Evolutionary conservation across 2,329 filamentous ascomycete genomes (phyloP).

Genomic region (Cytospora leucostoma): DNA sequence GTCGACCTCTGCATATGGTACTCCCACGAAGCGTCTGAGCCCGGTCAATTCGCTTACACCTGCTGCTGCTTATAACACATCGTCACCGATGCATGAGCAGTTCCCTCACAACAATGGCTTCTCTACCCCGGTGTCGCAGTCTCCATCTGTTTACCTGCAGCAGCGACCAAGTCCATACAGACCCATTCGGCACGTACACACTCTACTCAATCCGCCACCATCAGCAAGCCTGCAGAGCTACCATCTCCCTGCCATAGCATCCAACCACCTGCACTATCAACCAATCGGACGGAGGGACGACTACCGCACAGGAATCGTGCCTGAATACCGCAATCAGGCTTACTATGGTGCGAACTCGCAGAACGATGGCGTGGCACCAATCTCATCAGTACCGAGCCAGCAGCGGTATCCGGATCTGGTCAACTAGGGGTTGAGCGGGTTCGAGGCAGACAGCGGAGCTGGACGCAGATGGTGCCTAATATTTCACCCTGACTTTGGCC

Average conservation of each 20-base stretch:
- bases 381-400: conserved; percentile 15
- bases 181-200: conserved; percentile 85
- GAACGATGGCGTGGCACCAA: conserved; percentile 14
- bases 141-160: conserved; percentile 83
- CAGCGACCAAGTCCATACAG: conserved; percentile 91
- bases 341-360: conserved; percentile 15
- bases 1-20: conserved; percentile 44
- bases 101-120: conserved; percentile 55
- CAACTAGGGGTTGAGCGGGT: conserved; percentile 13
- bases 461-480: neutral
- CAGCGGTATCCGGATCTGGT: conserved; percentile 25
- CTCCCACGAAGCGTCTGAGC: conserved; percentile 56
- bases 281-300: conserved; percentile 70
- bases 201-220: conserved; percentile 84
- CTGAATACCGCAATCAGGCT: conserved; percentile 50
- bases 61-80: conserved; percentile 55
- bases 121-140: conserved; percentile 71
- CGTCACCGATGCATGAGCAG: conserved; percentile 69
- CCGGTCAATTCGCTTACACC: conserved; percentile 46
- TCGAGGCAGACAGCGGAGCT: neutral
- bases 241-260: conserved; percentile 55
- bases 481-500: neutral
- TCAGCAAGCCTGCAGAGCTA: conserved; percentile 77
- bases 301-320: conserved; percentile 70
- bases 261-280: conserved; percentile 81